Base-by-base conservation (phyloP, 371 early-diverging fungal genomes). In the Mucor mucedo region DNA sequence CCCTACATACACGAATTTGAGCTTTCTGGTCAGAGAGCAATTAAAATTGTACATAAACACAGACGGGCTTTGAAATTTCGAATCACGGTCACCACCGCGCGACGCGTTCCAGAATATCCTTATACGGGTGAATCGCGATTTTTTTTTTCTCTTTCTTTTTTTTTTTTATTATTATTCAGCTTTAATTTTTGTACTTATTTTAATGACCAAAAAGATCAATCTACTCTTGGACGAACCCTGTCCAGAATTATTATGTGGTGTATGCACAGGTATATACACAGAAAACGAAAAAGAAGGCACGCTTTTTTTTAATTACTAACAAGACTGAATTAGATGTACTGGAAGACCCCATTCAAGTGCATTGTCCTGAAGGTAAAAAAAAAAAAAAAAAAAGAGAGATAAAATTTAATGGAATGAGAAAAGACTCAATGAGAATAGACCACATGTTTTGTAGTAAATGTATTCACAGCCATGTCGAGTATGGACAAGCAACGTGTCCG, bases 331-430 rank as follows among this genome's bases (percentile, higher is more conserved):
- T 57, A 82, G 83, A 79, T 63, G 66, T 79, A 14, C 62, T 82
- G 50, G 83, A 82, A 27, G 80, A 79, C 16, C 83, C 83, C 27
- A 71, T 82, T 21, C 83, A 82, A 66, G 78, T 82, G 9, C 83
- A 70, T 33, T 82, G 83, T 68, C 75, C 83, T 40, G 83, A 82
- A 79, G 83, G 83, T 82, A 70, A 50, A 21, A n/a, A 11, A 5
- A 53, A 50, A 21, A n/a, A 11, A 5, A 53, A 0, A 32, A 0
- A 47, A 9, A 47, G 33, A 41, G 42, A 10, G 35, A 55, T 41
- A 28, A 38, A 45, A 27, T 28, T 47, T 48, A 10, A 8, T 21
- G 56, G 14, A 30, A 27, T 42, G 13, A 35, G 16, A 21, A 21
- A 21, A 21, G 21, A 21, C 21, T 21, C 27, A 9, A 48, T 8